A percentile compares a stretch with the other conserved stretches of the same genome.
These are phyloP conservation scores for Wickerhamiella nectarea DNA, from an alignment of 805 yeast species.

Conservation along the genomic window DNA sequence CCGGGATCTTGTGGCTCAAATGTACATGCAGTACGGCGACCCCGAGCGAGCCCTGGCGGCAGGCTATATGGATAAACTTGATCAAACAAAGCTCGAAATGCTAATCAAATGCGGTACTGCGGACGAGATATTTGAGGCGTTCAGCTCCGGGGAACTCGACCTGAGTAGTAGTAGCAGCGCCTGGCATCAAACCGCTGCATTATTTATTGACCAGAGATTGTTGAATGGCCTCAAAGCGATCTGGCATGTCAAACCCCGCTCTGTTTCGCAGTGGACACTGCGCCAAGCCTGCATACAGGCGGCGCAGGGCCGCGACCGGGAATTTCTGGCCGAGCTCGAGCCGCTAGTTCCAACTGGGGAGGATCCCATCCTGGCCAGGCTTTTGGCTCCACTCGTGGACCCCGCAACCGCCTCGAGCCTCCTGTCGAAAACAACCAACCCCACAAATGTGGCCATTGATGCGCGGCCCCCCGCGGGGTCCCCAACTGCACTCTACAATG, in stretches of 20 bases:
- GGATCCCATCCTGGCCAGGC: no score
- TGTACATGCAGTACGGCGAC: neutral
- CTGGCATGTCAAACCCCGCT: neutral
- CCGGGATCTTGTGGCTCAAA: neutral
- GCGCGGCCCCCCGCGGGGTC: neutral
- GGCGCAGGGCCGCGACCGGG: neutral
- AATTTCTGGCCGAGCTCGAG: constrained; percentile 6
- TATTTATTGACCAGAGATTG: neutral
- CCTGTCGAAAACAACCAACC: no score
- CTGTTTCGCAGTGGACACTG: neutral
- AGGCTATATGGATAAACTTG: neutral
- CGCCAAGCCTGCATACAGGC: constrained; percentile 1
- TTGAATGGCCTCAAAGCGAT: neutral
- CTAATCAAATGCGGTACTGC: neutral
- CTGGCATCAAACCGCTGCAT: neutral
- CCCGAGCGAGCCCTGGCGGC: constrained; percentile 1
- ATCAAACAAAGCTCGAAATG: neutral
- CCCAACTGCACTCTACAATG: constrained; percentile 7
- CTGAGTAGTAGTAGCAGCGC: neutral
- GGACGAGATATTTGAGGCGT: neutral
- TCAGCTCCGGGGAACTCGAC: neutral
- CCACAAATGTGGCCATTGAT: no score
- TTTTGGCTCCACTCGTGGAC: no score
- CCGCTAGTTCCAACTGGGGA: neutral
- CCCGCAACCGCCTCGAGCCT: no score